Evolutionary conservation across 352 stramenopile genomes (phyloP), one percentile per base, ranked within the genome.

Genomic region (Pythium guiyangense): DNA sequence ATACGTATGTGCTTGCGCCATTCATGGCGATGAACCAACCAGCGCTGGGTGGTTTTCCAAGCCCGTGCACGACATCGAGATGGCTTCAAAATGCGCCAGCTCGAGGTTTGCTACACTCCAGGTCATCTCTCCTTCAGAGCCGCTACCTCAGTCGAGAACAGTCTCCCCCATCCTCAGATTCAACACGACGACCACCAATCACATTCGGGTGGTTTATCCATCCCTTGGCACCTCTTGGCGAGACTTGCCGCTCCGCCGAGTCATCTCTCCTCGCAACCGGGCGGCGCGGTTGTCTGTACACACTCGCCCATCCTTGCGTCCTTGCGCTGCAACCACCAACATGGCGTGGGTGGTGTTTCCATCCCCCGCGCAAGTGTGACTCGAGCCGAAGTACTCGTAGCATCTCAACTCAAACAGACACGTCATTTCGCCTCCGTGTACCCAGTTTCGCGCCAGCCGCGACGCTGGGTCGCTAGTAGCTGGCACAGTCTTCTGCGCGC

Each of bases 341-440:
- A n/a, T n/a, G n/a, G n/a, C 14, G 47, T 40, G 26, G 47, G 47
- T 52, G 47, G 47, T 52, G 25, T 52, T 39, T 40, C 47, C 47
- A 52, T 40, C 47, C 47, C 34, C 5, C 37, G 34, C 3, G 9
- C 9, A 39, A 8, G 10, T 39, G 34, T 12, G 34, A 39, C 3
- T 39, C 14, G 34, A 39, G 34, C 34, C 9, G 14, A 12, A 15
- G n/a, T n/a, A n/a, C n/a, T n/a, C n/a, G n/a, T n/a, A n/a, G n/a
- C n/a, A n/a, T n/a, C n/a, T n/a, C n/a, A n/a, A n/a, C n/a, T n/a
- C n/a, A n/a, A n/a, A n/a, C n/a, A n/a, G n/a, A n/a, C n/a, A n/a
- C n/a, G n/a, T n/a, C n/a, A n/a, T n/a, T n/a, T n/a, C n/a, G n/a
- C n/a, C n/a, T n/a, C n/a, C n/a, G n/a, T n/a, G n/a, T 12, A 39